phyloP scores from a whole-genome alignment of 2,329 filamentous ascomycete genomes.

The Apiospora rasikravindrae region DNA sequence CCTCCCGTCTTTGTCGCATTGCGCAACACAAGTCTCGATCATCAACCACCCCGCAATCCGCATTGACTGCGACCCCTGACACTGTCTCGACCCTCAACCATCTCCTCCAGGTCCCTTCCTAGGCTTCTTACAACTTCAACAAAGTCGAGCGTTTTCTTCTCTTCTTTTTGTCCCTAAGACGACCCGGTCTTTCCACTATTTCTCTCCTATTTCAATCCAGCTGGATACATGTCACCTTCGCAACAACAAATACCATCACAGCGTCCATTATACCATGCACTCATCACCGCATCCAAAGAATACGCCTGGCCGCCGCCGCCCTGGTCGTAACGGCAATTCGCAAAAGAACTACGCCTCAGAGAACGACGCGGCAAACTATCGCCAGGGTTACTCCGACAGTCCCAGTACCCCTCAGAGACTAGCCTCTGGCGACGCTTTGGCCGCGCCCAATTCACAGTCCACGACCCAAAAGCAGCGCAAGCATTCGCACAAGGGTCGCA shows the following conservation, averaged over 20 bases:
- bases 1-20: conserved; percentile 16
- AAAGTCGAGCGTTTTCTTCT: not conserved
- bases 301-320: conserved; percentile 47
- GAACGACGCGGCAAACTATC: conserved; percentile 53
- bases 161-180: not conserved
- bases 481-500: conserved; percentile 34
- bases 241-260: conserved; percentile 33
- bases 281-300: conserved; percentile 39
- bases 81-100: conserved; percentile 17
- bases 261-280: conserved; percentile 39
- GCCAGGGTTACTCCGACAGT: conserved; percentile 34
- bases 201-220: not conserved
- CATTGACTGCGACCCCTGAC: conserved; percentile 8
- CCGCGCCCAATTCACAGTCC: conserved; percentile 34
- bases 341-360: conserved; percentile 66
- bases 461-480: conserved; percentile 38
- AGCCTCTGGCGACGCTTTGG: conserved; percentile 44
- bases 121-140: conserved; percentile 1
- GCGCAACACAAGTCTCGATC: conserved; percentile 13
- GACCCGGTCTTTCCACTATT: not conserved
- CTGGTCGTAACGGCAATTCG: conserved; percentile 44
- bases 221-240: conserved; percentile 16
- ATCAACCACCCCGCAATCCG: conserved; percentile 19
- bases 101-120: conserved; percentile 6
- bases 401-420: conserved; percentile 55